These are phyloP conservation scores for Penicillium rolfsii DNA, from an alignment of 2,329 filamentous ascomycete genomes.

Conservation along the genomic window DNA sequence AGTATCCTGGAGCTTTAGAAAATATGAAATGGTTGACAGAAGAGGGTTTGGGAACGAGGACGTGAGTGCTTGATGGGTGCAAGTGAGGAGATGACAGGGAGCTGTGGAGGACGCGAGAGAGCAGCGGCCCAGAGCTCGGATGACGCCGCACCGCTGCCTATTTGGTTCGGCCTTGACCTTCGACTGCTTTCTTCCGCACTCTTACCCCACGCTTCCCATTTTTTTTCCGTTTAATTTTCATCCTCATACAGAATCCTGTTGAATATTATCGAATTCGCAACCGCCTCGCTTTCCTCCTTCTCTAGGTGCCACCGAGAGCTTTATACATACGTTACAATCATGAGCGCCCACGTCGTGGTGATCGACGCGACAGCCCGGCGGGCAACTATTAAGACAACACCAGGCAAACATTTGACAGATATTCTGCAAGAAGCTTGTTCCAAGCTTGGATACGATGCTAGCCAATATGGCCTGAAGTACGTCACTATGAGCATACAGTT, in stretches of 20 bases:
- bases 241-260: neutral
- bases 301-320: neutral
- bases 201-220: constrained; percentile 14
- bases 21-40: constrained; percentile 12
- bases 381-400: constrained; percentile 79
- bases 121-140: constrained; percentile 28
- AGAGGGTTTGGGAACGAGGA: constrained; percentile 18
- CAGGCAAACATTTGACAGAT: constrained; percentile 79
- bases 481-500: constrained; percentile 23
- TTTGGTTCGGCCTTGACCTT: constrained; percentile 27
- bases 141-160: constrained; percentile 41
- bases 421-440: constrained; percentile 84
- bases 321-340: constrained; percentile 45
- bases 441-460: constrained; percentile 73
- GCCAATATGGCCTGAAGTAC: constrained; percentile 81
- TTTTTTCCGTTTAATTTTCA: neutral
- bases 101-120: constrained; percentile 34
- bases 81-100: constrained; percentile 35
- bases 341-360: constrained; percentile 88
- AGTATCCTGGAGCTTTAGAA: constrained; percentile 19
- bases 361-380: constrained; percentile 78
- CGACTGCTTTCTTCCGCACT: constrained; percentile 34
- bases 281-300: neutral
- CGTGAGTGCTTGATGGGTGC: constrained; percentile 23
- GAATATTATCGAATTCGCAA: neutral